phyloP scores from a whole-genome alignment of 2,329 filamentous ascomycete species.

The Botrytis deweyae region DNA sequence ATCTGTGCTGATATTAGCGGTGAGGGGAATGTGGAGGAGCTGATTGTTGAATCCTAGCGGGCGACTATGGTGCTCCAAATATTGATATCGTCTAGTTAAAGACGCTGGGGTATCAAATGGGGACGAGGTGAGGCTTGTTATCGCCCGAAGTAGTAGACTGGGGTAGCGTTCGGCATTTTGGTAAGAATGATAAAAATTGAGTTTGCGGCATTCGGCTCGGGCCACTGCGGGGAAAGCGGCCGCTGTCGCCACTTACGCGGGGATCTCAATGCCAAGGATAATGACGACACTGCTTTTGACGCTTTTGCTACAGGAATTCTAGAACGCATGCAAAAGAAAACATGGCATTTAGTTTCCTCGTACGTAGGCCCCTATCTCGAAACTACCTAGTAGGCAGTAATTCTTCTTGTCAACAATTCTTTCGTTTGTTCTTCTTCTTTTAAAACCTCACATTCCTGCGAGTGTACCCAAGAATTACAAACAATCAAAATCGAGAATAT shows the following conservation, averaged over 20 bases:
- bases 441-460: background rate
- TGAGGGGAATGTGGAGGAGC: background rate
- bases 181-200: background rate
- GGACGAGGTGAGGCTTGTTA: background rate
- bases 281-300: conserved; percentile 1
- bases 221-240: conserved; percentile 4
- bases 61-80: background rate
- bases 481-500: background rate
- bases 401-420: background rate
- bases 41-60: background rate
- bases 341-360: background rate
- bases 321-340: background rate
- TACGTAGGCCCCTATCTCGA: background rate
- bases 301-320: background rate
- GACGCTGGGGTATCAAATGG: background rate
- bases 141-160: background rate
- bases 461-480: too few species aligned
- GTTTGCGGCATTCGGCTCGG: conserved; percentile 5
- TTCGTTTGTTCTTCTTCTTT: background rate
- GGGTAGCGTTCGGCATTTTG: background rate
- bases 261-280: background rate
- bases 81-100: background rate
- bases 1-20: background rate
- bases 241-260: background rate
- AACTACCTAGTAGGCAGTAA: background rate